These are phyloP conservation scores for Globisporangium paroecandrum DNA, from an alignment of 352 stramenopile genomes.

Conservation along the genomic window DNA sequence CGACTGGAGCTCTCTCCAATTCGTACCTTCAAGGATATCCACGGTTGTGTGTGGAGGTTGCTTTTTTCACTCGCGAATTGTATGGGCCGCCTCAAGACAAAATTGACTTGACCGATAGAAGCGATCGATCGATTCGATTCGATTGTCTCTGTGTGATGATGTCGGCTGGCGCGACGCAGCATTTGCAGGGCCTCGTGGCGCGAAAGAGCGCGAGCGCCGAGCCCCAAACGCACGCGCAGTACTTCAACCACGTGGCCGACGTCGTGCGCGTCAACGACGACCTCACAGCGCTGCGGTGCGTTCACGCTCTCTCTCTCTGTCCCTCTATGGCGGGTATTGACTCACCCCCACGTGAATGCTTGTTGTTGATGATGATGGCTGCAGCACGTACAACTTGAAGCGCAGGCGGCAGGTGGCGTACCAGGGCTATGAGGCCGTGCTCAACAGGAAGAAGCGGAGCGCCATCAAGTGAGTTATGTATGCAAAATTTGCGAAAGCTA, in stretches of 20 bases:
- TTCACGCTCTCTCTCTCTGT: not conserved
- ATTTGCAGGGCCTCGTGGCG: conserved; percentile 63
- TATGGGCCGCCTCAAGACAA: not conserved
- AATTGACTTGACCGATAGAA: not conserved
- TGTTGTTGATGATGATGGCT: conserved; percentile 4
- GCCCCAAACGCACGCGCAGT: conserved; percentile 57
- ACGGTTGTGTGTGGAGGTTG: not conserved
- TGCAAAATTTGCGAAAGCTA: not conserved
- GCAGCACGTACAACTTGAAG: conserved; percentile 66
- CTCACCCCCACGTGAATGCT: not conserved
- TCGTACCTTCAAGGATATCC: conserved; percentile 2
- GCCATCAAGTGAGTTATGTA: conserved; percentile 12
- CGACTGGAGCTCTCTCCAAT: not conserved
- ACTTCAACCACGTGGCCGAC: conserved; percentile 71
- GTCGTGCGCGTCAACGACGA: conserved; percentile 49
- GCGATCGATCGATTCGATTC: not conserved
- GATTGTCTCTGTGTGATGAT: not conserved
- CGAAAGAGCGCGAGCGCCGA: conserved; percentile 47
- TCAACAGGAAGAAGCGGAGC: conserved; percentile 69
- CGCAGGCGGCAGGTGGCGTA: conserved; percentile 52
- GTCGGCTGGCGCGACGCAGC: conserved; percentile 29
- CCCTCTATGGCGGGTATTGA: conserved; percentile 4
- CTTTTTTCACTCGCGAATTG: conserved; percentile 3
- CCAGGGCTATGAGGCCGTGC: conserved; percentile 70
- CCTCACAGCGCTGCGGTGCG: conserved; percentile 50